Conservation (phyloP, 1,284 basidiomycete species). For the Ustanciosporium gigantosporum region DNA sequence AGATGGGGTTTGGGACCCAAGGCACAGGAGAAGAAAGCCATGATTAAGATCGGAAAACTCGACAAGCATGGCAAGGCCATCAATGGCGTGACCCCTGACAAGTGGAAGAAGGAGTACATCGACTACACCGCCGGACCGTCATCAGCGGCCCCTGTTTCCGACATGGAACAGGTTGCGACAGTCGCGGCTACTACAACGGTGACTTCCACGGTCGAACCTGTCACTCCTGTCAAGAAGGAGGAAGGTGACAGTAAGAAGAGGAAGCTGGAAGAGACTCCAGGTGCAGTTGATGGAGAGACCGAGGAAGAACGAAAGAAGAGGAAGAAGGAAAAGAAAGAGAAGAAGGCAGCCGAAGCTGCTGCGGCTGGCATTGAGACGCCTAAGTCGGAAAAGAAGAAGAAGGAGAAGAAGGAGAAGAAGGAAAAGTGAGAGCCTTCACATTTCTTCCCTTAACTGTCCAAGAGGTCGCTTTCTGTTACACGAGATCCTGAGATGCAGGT, state of each 20-base stretch:
- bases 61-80: slow-evolving; percentile 93
- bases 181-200: slow-evolving; percentile 22
- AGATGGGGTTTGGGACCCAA: slow-evolving; percentile 97
- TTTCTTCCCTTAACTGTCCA: too few species aligned
- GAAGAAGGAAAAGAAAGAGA: slow-evolving; percentile 61
- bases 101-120: slow-evolving; percentile 90
- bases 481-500: too few species aligned
- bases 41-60: slow-evolving; percentile 77
- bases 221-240: slow-evolving; percentile 25
- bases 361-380: slow-evolving; percentile 37
- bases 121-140: slow-evolving; percentile 69
- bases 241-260: slow-evolving; percentile 63
- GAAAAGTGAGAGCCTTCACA: slow-evolving; percentile 28
- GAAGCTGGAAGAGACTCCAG: slow-evolving; percentile 54
- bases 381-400: slow-evolving; percentile 52
- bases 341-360: slow-evolving; percentile 53
- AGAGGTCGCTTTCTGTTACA: too few species aligned
- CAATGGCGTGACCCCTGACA: slow-evolving; percentile 84
- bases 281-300: slow-evolving; percentile 41
- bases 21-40: slow-evolving; percentile 95
- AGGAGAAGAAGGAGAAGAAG: slow-evolving; percentile 55
- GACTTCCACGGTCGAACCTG: slow-evolving; percentile 20
- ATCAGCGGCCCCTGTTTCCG: slow-evolving; percentile 16
- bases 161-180: slow-evolving; percentile 14
- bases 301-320: slow-evolving; percentile 58